Percentiles rank a stretch among this genome's conserved stretches.
These are phyloP conservation scores for Trichoderma lentiforme DNA, from an alignment of 2,329 filamentous ascomycete genomes.

Conservation along the genomic window DNA sequence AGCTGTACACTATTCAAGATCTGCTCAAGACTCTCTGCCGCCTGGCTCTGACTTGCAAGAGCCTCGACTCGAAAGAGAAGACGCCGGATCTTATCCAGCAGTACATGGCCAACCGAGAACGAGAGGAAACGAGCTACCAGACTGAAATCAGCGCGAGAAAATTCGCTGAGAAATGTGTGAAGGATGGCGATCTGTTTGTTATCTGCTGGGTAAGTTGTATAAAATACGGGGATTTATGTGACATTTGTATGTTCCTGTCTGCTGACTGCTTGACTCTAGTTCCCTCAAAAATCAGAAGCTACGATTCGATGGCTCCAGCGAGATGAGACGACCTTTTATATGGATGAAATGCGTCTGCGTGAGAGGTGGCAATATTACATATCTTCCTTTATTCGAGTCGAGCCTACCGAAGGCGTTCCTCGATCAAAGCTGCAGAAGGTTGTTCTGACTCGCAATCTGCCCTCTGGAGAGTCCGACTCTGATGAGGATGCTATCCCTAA, in stretches of 20 bases:
- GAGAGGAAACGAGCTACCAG: conserved; percentile 83
- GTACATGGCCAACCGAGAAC: conserved; percentile 77
- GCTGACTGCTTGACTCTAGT: conserved; percentile 41
- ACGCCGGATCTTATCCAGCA: conserved; percentile 85
- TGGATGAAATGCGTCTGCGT: conserved; percentile 79
- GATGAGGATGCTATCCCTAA: conserved; percentile 62
- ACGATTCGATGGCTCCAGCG: conserved; percentile 68
- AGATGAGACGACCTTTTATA: conserved; percentile 75
- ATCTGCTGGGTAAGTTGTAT: conserved; percentile 76
- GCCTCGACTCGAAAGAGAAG: conserved; percentile 85
- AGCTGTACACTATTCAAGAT: conserved; percentile 88
- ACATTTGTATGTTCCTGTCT: neutral
- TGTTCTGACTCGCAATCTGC: conserved; percentile 69
- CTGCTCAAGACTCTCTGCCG: conserved; percentile 78
- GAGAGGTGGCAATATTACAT: conserved; percentile 94
- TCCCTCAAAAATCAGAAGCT: conserved; percentile 64
- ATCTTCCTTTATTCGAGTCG: conserved; percentile 82
- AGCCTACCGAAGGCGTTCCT: conserved; percentile 78
- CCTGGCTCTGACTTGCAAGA: conserved; percentile 78
- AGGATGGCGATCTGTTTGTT: conserved; percentile 88
- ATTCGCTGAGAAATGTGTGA: conserved; percentile 87
- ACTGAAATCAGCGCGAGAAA: conserved; percentile 88
- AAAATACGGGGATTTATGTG: neutral
- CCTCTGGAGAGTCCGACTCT: conserved; percentile 57
- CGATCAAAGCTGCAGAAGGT: conserved; percentile 63